Evolutionary conservation across 192 early-diverging fungal species (phyloP), one percentile per base, ranked within the genome.

Genomic region (Geranomyces michiganensis): DNA sequence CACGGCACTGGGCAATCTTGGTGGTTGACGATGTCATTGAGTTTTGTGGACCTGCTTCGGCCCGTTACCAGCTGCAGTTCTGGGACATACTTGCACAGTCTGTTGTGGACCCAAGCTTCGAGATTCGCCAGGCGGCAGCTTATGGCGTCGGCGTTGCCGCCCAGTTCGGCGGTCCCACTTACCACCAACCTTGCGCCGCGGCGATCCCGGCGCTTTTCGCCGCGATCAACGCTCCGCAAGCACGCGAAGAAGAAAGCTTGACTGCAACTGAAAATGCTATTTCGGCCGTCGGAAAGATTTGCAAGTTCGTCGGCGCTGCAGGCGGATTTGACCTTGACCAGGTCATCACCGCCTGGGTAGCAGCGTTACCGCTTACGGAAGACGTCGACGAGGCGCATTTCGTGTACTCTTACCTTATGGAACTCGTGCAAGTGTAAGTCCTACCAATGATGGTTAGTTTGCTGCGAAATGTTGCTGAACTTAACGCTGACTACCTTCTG

Each of bases 111-210:
- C 62, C 77, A 36, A 76, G 80, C 56, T 70, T 83, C 0, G 94
- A 98, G 65, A 87, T 99, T 44, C 89, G 95, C 13, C 97, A 99
- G 85, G 90, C 94, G 8, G 91, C 96, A 13, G 91, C 93, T 17
- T 99, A 96, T 79, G 95, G 94, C 70, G 78, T 98, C 22, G 96
- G 96, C 36, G 83, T 96, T n/a, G 89, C 90, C 68, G 97, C 91
- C 36, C 84, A 94, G 77, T 92, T 87, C 70, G 96, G 96, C 62
- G 96, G 95, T 19, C 82, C 89, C 6, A 82, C 86, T 36, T 97
- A 94, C 74, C 85, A 88, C 6, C 90, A 89, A 47, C 88, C 88
- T 43, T 89, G 90, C 46, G 74, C 74, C 53, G 86, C 87, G 19
- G 91, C 92, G 21, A 82, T 99, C 58, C 86, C 86, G 0, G 84